These are phyloP conservation scores for Candida silvatica DNA, from an alignment of 805 yeast species.

Conservation along the genomic window DNA sequence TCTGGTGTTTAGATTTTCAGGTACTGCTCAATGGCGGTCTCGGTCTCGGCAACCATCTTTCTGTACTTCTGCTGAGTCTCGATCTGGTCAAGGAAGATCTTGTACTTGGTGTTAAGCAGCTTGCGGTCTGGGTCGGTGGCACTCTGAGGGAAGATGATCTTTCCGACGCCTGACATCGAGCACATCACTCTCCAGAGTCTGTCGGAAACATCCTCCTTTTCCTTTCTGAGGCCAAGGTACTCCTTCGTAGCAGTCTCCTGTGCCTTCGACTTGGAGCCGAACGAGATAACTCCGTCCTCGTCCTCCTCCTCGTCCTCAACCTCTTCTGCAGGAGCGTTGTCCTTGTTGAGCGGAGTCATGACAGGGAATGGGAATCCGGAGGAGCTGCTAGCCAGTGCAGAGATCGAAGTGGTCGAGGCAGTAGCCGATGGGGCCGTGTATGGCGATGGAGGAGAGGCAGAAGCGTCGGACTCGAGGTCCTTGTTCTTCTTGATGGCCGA, in stretches of 20 bases:
- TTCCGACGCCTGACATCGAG: conserved; percentile 75
- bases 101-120: conserved; percentile 71
- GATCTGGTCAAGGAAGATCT: conserved; percentile 83
- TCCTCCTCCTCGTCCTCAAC: conserved; percentile 7
- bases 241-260: conserved; percentile 27
- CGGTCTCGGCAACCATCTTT: conserved; percentile 47
- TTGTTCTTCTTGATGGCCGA: neutral
- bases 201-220: conserved; percentile 36
- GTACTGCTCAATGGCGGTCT: conserved; percentile 19
- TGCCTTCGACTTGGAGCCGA: conserved; percentile 48
- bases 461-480: conserved; percentile 12
- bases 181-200: conserved; percentile 84
- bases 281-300: conserved; percentile 37
- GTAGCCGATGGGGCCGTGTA: conserved; percentile 80
- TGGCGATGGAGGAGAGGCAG: conserved; percentile 45
- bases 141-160: conserved; percentile 62
- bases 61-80: conserved; percentile 74
- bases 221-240: conserved; percentile 7
- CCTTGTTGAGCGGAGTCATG: conserved; percentile 30
- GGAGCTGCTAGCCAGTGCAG: conserved; percentile 34
- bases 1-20: neutral
- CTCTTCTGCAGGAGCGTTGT: conserved; percentile 5
- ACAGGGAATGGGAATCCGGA: conserved; percentile 42
- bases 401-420: conserved; percentile 51
- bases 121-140: conserved; percentile 54